A percentile compares a stretch with the other conserved stretches of the same genome.
phyloP scores from a whole-genome alignment of 78 protist genomes.

The Emiliania huxleyi region DNA sequence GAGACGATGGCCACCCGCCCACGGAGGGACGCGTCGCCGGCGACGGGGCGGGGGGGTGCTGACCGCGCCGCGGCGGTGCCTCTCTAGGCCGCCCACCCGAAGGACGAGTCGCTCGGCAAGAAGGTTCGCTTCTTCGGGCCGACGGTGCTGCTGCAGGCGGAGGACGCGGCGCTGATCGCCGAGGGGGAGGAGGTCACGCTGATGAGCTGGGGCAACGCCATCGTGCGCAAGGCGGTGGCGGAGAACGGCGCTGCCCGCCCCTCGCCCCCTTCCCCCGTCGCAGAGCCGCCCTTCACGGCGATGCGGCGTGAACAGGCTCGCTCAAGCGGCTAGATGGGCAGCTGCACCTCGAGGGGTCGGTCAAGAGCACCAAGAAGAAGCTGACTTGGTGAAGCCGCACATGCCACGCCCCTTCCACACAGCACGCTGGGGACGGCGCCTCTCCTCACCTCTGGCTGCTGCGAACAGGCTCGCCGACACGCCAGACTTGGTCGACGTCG shows the following conservation, averaged over 20 bases:
- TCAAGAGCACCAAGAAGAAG: constrained; percentile 85
- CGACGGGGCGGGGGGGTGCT: too few relatives aligned
- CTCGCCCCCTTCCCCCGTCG: too few relatives aligned
- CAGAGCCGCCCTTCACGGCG: not conserved
- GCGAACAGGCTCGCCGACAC: constrained; percentile 68
- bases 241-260: too few relatives aligned
- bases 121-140: not conserved
- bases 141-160: constrained; percentile 35
- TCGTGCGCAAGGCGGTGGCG: constrained; percentile 28
- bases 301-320: too few relatives aligned
- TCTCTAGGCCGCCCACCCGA: not conserved
- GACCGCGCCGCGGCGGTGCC: too few relatives aligned
- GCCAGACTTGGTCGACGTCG: constrained; percentile 30
- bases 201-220: constrained; percentile 93
- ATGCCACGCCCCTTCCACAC: too few relatives aligned
- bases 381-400: too few relatives aligned
- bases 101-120: not conserved
- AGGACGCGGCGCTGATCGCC: constrained; percentile 64
- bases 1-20: not conserved
- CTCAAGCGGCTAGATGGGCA: constrained; percentile 32
- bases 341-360: constrained; percentile 69
- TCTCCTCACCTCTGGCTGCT: too few relatives aligned
- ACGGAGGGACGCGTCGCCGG: not conserved
- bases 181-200: constrained; percentile 88
- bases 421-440: too few relatives aligned